phyloP scores from a whole-genome alignment of 2,329 filamentous ascomycete species.

The Pezicula radicicola region DNA sequence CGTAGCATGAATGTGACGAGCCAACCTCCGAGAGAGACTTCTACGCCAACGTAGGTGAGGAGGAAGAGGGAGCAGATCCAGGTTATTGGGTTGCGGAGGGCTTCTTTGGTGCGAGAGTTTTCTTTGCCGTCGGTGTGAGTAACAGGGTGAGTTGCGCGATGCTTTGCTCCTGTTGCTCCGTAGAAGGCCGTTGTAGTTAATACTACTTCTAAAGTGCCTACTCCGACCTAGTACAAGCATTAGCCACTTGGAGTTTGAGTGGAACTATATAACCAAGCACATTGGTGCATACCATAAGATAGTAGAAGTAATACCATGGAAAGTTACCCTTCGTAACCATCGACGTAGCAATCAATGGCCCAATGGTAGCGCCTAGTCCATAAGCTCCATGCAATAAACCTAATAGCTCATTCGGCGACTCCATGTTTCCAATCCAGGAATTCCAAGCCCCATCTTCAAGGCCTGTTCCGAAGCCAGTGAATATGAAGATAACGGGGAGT shows the following conservation, averaged over 20 bases:
- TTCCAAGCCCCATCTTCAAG: constrained; percentile 59
- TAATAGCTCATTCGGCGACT: constrained; percentile 63
- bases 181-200: constrained; percentile 57
- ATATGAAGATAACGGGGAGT: constrained; percentile 58
- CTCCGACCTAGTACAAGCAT: constrained; percentile 38
- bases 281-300: constrained; percentile 57
- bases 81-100: constrained; percentile 50
- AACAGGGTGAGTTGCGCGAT: constrained; percentile 52
- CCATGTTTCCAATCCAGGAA: constrained; percentile 63
- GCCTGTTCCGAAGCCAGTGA: constrained; percentile 70
- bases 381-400: constrained; percentile 71
- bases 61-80: constrained; percentile 73
- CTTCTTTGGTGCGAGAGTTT: constrained; percentile 20
- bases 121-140: constrained; percentile 2
- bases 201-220: constrained; percentile 53
- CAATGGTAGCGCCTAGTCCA: constrained; percentile 65
- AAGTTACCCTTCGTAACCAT: constrained; percentile 62
- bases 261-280: not conserved
- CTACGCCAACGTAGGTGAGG: constrained; percentile 74
- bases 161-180: constrained; percentile 52
- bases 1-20: constrained; percentile 63
- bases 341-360: constrained; percentile 66
- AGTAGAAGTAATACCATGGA: constrained; percentile 72
- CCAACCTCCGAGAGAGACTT: constrained; percentile 76
- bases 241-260: not conserved